phyloP scores from a whole-genome alignment of 192 early-diverging fungal species.

The Coemansia sp. region DNA sequence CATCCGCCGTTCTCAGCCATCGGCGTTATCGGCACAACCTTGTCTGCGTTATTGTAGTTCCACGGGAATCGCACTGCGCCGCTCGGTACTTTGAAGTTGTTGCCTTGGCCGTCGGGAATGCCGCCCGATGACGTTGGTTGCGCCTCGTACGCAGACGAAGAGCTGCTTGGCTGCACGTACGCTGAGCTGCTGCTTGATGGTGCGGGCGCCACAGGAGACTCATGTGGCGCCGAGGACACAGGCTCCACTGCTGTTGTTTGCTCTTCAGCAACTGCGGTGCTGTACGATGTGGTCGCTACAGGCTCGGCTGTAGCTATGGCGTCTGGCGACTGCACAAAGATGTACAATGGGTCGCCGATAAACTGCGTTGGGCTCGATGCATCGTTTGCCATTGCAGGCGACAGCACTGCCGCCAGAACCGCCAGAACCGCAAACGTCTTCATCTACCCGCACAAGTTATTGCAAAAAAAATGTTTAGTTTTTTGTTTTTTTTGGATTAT shows the following conservation, averaged over 20 bases:
- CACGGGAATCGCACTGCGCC: conserved; percentile 51
- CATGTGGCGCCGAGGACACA: not conserved
- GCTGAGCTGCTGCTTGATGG: conserved; percentile 2
- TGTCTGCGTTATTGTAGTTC: conserved; percentile 44
- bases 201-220: not conserved
- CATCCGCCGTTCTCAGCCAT: conserved; percentile 35
- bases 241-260: not conserved
- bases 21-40: conserved; percentile 49
- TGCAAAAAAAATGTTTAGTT: not conserved
- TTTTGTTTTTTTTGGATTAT: no score
- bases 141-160: not conserved
- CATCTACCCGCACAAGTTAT: no score
- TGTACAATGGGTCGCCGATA: conserved; percentile 20
- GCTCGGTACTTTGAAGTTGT: conserved; percentile 32
- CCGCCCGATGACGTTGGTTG: not conserved
- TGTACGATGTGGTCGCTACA: not conserved
- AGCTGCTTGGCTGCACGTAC: conserved; percentile 1
- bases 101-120: conserved; percentile 50
- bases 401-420: conserved; percentile 4
- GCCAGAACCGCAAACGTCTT: conserved; percentile 2
- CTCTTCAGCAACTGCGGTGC: not conserved
- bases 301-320: not conserved
- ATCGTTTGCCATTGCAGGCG: not conserved
- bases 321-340: not conserved
- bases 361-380: not conserved